Conservation (phyloP, 305 asterid genomes). For the Fraxinus latifolia region DNA sequence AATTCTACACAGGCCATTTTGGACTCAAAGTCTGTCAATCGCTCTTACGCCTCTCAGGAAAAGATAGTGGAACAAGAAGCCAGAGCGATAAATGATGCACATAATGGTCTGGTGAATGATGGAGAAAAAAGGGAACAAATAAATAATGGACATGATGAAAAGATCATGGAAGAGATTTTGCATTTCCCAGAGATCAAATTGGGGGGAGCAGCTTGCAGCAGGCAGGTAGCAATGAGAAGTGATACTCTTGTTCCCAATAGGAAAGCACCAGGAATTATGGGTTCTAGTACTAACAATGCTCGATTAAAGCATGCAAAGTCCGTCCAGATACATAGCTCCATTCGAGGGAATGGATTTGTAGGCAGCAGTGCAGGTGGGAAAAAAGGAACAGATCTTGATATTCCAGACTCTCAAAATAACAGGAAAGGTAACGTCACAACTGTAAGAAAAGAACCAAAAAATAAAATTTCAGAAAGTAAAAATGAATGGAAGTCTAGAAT, state of each 20-base stretch:
- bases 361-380: conserved; percentile 31
- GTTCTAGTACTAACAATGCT: conserved; percentile 34
- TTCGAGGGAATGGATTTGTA: conserved; percentile 33
- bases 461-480: conserved; percentile 34
- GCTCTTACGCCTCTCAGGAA: conserved; percentile 24
- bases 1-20: conserved; percentile 8
- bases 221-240: conserved; percentile 39
- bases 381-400: conserved; percentile 39
- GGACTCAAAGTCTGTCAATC: conserved; percentile 2
- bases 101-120: conserved; percentile 13
- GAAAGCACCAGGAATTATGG: conserved; percentile 41
- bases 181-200: conserved; percentile 29
- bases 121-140: conserved; percentile 20
- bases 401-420: conserved; percentile 29
- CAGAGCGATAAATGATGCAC: conserved; percentile 21
- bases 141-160: conserved; percentile 27
- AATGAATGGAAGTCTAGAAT: conserved; percentile 51
- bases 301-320: conserved; percentile 58
- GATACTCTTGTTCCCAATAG: conserved; percentile 28
- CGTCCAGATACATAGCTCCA: conserved; percentile 37
- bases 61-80: conserved; percentile 26
- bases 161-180: conserved; percentile 25
- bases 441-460: conserved; percentile 32
- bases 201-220: conserved; percentile 32
- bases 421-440: conserved; percentile 19